Base-by-base conservation (phyloP, 2,329 filamentous ascomycete species). In the Endoconidiophora polonica region DNA sequence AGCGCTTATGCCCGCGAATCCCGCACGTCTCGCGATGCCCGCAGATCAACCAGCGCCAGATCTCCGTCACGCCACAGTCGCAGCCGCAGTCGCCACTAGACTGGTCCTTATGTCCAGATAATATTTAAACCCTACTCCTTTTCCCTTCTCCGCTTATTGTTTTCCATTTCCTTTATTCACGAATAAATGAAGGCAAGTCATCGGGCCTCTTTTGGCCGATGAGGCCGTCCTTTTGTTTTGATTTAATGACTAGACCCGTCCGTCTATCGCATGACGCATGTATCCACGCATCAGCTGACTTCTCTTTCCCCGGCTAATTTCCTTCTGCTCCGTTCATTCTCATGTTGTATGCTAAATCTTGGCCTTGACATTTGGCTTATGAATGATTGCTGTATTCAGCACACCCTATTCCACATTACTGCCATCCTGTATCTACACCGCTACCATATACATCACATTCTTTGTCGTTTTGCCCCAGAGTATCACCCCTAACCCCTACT, bases 61-160 rank as follows among this genome's bases (percentile, higher is more conserved):
- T 33, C 29, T n/a, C 22, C 23, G 14, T 50, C 48, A 14, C 49
- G 43, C 10, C 50, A 41, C 33, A 46, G 40, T 12, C 45, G 42
- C 16, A 46, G 46, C 38, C 40, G 45, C 24, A 50, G 48, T 26
- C 46, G 44, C 26, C 20, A 37, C 23, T 50, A 40, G 33, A 20
- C 7, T 12, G 29, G 29, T 12, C 12, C 29, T 12, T 33, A 33
- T 33, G 23, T 26, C 20, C 12, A 45, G 26, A 29, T 45, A 16
- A 18, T 45, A 26, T 14, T 26, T 12, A 40, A n/a, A n/a, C 37
- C 18, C 2, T n/a, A 2, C 1, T 7, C 38, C 29, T 12, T 2
- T 33, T 33, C 2, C 6, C 29, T 33, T 33, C 12, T 33, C 29
- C 9, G 5, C 29, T 5, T 33, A 33, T 33, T 10, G 3, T 12